Evolutionary conservation across 495 filamentous ascomycete genomes (phyloP).

Genomic region (Podospora conica): DNA sequence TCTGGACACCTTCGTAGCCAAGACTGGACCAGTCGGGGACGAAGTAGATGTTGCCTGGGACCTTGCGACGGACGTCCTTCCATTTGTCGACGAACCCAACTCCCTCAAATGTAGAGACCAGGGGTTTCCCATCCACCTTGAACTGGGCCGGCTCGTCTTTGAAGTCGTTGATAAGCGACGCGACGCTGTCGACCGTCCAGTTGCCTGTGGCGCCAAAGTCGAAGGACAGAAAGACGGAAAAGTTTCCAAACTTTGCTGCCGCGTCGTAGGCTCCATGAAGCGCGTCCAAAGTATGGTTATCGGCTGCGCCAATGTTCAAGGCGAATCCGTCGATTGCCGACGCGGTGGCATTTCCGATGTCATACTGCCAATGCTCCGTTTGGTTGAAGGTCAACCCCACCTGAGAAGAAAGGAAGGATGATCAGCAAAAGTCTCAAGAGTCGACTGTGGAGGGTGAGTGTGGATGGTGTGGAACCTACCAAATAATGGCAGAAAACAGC

Average conservation of each 20-base stretch:
- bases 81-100: constrained; percentile 44
- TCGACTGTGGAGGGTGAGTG: background rate
- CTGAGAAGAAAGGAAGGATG: no score
- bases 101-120: constrained; percentile 58
- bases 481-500: background rate
- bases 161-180: constrained; percentile 47
- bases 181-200: constrained; percentile 49
- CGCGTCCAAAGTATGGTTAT: constrained; percentile 41
- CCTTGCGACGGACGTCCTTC: constrained; percentile 41
- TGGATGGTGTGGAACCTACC: background rate
- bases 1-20: constrained; percentile 38
- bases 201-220: constrained; percentile 32
- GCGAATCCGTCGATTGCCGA: constrained; percentile 63
- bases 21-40: constrained; percentile 55
- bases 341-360: constrained; percentile 51
- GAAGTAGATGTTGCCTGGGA: constrained; percentile 43
- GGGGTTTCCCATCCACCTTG: constrained; percentile 44
- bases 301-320: constrained; percentile 51
- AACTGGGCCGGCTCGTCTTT: constrained; percentile 43
- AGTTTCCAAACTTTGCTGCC: background rate
- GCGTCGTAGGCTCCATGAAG: constrained; percentile 45
- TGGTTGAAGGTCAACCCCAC: constrained; percentile 36
- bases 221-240: constrained; percentile 7
- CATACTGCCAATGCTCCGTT: constrained; percentile 47
- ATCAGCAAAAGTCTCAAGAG: background rate